Conservation (phyloP, 768 basidiomycete genomes). For the Phaeotremella fagi region DNA sequence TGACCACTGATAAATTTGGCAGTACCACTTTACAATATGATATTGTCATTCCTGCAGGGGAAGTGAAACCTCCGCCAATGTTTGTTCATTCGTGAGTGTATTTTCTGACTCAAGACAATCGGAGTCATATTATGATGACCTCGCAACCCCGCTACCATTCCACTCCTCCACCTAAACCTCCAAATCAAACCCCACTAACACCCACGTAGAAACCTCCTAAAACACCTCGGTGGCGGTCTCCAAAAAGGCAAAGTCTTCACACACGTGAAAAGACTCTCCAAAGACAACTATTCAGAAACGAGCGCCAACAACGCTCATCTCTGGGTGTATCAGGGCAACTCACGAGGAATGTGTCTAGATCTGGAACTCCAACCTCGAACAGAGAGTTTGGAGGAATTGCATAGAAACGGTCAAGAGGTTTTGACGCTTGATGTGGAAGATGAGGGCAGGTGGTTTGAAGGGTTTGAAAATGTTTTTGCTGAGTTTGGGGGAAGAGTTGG, state of each 20-base stretch:
- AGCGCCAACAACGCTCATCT: conserved; percentile 38
- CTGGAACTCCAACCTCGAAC: conserved; percentile 21
- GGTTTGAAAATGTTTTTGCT: conserved; percentile 37
- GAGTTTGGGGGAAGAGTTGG: conserved; percentile 42
- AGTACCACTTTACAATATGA: conserved; percentile 48
- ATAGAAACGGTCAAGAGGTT: neutral
- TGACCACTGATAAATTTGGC: neutral
- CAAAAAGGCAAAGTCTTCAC: conserved; percentile 31
- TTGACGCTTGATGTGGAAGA: conserved; percentile 17
- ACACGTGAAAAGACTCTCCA: conserved; percentile 36
- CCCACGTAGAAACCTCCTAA: conserved; percentile 47
- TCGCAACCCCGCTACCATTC: neutral
- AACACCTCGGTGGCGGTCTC: conserved; percentile 42
- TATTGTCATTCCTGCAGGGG: conserved; percentile 26
- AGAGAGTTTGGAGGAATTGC: neutral
- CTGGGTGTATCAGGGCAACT: conserved; percentile 33
- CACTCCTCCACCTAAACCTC: neutral
- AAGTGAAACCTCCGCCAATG: conserved; percentile 20
- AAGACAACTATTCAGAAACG: conserved; percentile 22
- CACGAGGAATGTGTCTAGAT: conserved; percentile 43
- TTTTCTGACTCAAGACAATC: neutral
- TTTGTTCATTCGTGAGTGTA: conserved; percentile 42
- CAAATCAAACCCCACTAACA: neutral
- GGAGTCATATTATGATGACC: too few relatives aligned
- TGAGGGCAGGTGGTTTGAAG: conserved; percentile 31